Conservation (phyloP, 257 asterid species). For the Lithospermum erythrorhizon region DNA sequence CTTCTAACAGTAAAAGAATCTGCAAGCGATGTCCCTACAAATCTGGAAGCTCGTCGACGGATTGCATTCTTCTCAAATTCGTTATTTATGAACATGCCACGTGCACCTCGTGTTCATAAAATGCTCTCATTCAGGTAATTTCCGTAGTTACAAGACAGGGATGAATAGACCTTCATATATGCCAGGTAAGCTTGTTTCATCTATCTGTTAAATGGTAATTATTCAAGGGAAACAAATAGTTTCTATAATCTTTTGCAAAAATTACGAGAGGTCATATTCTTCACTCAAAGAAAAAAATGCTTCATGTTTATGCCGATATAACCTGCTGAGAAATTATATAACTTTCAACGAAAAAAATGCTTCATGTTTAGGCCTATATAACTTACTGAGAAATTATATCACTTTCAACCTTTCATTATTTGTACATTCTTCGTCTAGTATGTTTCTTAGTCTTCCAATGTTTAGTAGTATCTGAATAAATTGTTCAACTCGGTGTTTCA, state of each 20-base stretch:
- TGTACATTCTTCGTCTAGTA: not conserved
- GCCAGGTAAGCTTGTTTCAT: not conserved
- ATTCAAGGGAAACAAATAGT: not conserved
- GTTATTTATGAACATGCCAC: constrained; percentile 95
- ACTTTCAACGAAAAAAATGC: too few species aligned
- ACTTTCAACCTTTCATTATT: too few species aligned
- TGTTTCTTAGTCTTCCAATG: not conserved
- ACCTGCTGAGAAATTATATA: too few species aligned
- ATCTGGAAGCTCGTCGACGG: constrained; percentile 95
- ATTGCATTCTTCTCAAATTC: constrained; percentile 89
- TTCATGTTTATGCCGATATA: too few species aligned
- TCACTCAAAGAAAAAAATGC: not conserved
- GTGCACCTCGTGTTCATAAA: constrained; percentile 95
- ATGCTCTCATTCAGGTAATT: constrained; percentile 88
- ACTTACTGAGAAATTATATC: too few species aligned
- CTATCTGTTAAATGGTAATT: not conserved
- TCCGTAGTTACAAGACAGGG: not conserved
- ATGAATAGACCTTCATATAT: too few species aligned
- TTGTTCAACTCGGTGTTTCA: constrained; percentile 31
- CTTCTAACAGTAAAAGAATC: constrained; percentile 96
- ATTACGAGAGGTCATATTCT: not conserved
- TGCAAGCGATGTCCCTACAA: constrained; percentile 80
- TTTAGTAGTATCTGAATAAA: constrained; percentile 8
- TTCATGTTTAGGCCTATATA: not conserved
- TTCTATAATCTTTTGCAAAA: not conserved